Evolutionary conservation across 495 filamentous ascomycete genomes (phyloP).

Genomic region (Schizothecium vesticola): DNA sequence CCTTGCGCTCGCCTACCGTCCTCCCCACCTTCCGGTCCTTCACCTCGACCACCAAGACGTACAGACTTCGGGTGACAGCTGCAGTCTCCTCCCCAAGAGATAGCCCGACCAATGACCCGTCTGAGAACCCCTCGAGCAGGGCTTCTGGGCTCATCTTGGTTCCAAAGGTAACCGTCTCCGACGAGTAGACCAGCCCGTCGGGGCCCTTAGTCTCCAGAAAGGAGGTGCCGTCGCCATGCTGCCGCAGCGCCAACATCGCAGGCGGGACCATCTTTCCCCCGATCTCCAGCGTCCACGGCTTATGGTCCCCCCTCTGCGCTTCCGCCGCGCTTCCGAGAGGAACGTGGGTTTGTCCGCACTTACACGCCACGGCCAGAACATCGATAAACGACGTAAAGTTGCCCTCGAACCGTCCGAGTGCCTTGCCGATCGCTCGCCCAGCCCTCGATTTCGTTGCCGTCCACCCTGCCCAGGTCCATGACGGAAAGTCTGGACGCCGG

Average conservation of each 20-base stretch:
- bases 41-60: not conserved
- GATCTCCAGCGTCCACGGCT: not conserved
- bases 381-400: not conserved
- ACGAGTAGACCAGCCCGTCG: not conserved
- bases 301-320: not conserved
- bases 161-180: not conserved
- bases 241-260: not conserved
- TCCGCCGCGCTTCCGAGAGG: not conserved
- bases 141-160: not conserved
- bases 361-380: not conserved
- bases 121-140: not conserved
- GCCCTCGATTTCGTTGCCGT: not conserved
- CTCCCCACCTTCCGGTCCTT: not conserved
- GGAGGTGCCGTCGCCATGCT: not conserved
- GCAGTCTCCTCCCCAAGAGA: not conserved
- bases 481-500: not conserved
- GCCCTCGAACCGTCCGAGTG: not conserved
- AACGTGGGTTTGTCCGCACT: not conserved
- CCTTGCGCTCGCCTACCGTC: not conserved
- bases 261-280: not conserved
- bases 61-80: not conserved
- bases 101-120: not conserved
- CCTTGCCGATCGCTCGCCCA: not conserved
- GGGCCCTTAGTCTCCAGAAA: not conserved
- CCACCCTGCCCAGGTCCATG: slow-evolving; percentile 4